These are phyloP conservation scores for Exophiala lecanii-corni DNA, from an alignment of 2,329 filamentous ascomycete genomes.

Conservation along the genomic window DNA sequence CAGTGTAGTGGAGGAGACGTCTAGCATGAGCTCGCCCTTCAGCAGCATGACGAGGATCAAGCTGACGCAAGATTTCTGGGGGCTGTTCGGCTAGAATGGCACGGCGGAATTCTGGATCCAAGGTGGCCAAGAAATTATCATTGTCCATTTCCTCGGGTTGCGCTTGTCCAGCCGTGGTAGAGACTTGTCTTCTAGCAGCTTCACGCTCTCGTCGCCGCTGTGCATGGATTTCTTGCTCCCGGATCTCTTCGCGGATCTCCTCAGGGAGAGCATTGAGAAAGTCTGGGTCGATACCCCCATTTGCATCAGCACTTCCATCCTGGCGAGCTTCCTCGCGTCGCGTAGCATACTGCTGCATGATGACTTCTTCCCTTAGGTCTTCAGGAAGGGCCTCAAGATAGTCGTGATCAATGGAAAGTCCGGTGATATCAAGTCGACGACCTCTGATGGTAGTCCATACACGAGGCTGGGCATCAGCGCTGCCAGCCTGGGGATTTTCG, in stretches of 20 bases:
- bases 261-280: slow-evolving; percentile 89
- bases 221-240: slow-evolving; percentile 84
- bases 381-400: slow-evolving; percentile 97
- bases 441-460: slow-evolving; percentile 81
- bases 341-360: slow-evolving; percentile 81
- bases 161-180: slow-evolving; percentile 41
- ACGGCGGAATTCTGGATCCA: slow-evolving; percentile 78
- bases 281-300: slow-evolving; percentile 49
- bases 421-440: slow-evolving; percentile 86
- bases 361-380: slow-evolving; percentile 91
- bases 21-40: slow-evolving; percentile 72
- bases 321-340: slow-evolving; percentile 75
- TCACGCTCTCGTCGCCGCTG: slow-evolving; percentile 83
- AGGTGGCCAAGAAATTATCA: slow-evolving; percentile 84
- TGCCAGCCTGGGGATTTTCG: slow-evolving; percentile 30
- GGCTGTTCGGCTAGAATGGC: slow-evolving; percentile 89
- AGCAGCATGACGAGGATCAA: slow-evolving; percentile 79
- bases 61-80: slow-evolving; percentile 74
- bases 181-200: slow-evolving; percentile 62
- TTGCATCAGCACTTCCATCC: slow-evolving; percentile 45
- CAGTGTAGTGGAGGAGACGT: slow-evolving; percentile 52
- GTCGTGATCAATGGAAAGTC: slow-evolving; percentile 86
- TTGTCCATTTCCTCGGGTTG: slow-evolving; percentile 82
- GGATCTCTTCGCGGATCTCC: slow-evolving; percentile 83
- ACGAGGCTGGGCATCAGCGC: slow-evolving; percentile 53